Base-by-base conservation (phyloP, 106 monocot genomes). In the Dioscorea dumetorum region DNA sequence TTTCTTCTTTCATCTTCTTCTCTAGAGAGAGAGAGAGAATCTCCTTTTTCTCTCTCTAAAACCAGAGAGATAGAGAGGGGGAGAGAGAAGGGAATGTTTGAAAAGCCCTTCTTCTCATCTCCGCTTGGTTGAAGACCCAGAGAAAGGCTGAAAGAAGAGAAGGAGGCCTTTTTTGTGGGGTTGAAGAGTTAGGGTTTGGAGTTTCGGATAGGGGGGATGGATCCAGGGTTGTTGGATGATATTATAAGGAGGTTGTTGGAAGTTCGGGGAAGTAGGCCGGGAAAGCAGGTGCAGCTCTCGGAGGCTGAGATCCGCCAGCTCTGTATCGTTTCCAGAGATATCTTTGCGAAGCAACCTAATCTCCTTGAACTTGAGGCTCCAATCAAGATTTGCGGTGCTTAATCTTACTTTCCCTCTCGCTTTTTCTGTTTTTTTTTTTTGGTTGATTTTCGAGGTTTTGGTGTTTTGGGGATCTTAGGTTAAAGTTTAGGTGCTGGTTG, bases 351-450 rank as follows among this genome's bases (percentile, higher is more conserved):
- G 17, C 74, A 74, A 59, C 74, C 67, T 50, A 74, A 74, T 33
- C 67, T 74, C 13, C 28, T 74, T n/a, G 74, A 74, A 31, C 60
- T 74, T 18, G 74, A 67, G 24, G 74, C 67, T 13, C 74, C 74
- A 16, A 74, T 74, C 57, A 74, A 74, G 58, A 67, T 74, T 22
- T 74, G 74, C 24, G 74, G 74, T 60, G 23, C 19, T 74, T 53
- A 48, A 24, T 15, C 49, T 15, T 35, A 11, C 21, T 13, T 58
- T 51, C 3, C 16, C 16, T 22, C 56, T 20, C 50, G 4, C 14
- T 12, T 23, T 67, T 67, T n/a, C 19, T 18, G 7, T 41, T 41
- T 41, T 6, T 2, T 41, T n/a, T 6, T 41, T 41, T 41, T 41
- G 41, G 6, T 41, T 41, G 10, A 41, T 41, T 41, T 41, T 41